Evolutionary conservation across 2,329 filamentous ascomycete genomes (phyloP).

Genomic region (Aureobasidium musti): DNA sequence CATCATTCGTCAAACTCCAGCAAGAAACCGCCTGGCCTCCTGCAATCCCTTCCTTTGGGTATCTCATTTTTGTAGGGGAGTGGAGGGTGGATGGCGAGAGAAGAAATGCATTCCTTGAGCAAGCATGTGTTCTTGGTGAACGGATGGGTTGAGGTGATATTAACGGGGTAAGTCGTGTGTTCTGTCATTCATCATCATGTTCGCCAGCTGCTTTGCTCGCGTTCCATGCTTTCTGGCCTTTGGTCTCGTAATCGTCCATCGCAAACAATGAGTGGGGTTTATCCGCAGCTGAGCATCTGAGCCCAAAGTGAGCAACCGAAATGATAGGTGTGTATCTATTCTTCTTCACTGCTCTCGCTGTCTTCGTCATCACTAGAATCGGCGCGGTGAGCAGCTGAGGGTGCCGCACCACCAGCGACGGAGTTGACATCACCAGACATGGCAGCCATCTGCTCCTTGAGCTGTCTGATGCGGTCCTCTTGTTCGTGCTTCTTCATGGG

Average conservation of each 20-base stretch:
- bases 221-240: conserved; percentile 13
- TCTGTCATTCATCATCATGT: conserved; percentile 25
- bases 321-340: conserved; percentile 36
- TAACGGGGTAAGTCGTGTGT: neutral
- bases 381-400: conserved; percentile 19
- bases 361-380: conserved; percentile 55
- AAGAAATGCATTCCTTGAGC: conserved; percentile 24
- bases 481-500: conserved; percentile 74
- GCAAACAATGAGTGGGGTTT: conserved; percentile 5
- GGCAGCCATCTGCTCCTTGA: conserved; percentile 59
- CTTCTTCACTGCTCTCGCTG: conserved; percentile 55
- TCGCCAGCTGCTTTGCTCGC: conserved; percentile 15
- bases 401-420: conserved; percentile 7
- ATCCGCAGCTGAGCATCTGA: neutral
- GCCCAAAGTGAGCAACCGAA: neutral
- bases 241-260: conserved; percentile 25
- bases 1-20: neutral
- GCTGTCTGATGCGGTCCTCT: conserved; percentile 65
- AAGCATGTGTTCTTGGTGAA: conserved; percentile 15
- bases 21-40: conserved; percentile 1
- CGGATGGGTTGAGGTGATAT: neutral
- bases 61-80: conserved; percentile 2
- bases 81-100: neutral
- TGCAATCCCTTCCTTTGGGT: conserved; percentile 25
- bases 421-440: conserved; percentile 25